phyloP scores from a whole-genome alignment of 1,284 basidiomycete species.

The Cryptococcus sp. region DNA sequence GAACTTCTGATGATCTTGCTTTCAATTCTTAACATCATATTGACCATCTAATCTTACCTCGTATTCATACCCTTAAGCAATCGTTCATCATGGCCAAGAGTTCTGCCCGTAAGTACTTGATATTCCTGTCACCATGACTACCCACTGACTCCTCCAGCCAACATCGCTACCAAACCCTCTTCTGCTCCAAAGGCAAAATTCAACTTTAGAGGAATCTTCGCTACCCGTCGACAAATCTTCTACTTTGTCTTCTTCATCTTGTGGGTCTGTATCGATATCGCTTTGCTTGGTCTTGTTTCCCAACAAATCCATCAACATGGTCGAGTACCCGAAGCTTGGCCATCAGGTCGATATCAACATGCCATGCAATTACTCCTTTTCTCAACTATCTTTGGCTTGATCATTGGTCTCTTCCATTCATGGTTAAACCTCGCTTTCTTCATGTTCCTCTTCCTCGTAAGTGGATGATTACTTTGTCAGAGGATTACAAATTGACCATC shows the following conservation, averaged over 20 bases:
- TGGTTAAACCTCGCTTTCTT: conserved; percentile 17
- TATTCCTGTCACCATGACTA: too few species aligned
- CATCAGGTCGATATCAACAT: conserved; percentile 4
- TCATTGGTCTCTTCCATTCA: conserved; percentile 33
- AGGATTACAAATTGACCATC: neutral
- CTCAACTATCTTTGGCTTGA: conserved; percentile 25
- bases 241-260: conserved; percentile 56
- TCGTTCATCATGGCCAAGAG: too few species aligned
- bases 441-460: conserved; percentile 29
- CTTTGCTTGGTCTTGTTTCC: conserved; percentile 38
- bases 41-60: too few species aligned
- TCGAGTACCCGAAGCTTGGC: conserved; percentile 16
- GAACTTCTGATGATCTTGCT: too few species aligned
- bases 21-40: too few species aligned
- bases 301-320: conserved; percentile 38
- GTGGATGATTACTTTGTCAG: neutral
- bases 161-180: too few species aligned
- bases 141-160: too few species aligned
- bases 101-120: too few species aligned
- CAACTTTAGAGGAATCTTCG: conserved; percentile 9
- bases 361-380: conserved; percentile 31
- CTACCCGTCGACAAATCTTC: conserved; percentile 18
- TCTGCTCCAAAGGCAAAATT: neutral
- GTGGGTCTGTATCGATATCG: conserved; percentile 53
- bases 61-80: too few species aligned